Base-by-base conservation (phyloP, 2,329 filamentous ascomycete genomes). In the Pleurostoma richardsiae region DNA sequence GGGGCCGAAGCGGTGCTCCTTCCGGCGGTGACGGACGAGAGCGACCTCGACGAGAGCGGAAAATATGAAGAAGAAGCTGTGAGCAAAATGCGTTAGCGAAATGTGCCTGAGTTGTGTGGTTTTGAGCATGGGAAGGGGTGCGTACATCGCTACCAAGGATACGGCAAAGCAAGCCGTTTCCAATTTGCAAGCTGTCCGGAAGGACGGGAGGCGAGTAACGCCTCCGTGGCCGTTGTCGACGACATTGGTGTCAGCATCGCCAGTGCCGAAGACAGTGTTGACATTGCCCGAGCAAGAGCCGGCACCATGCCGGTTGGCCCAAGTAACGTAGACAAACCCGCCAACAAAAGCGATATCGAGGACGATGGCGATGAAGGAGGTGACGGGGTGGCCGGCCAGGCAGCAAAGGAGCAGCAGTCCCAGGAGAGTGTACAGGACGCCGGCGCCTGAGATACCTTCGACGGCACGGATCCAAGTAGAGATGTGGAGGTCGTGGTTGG, bases 301-400 rank as follows among this genome's bases (percentile, higher is more conserved):
- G 1, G 81, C 80, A 36, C 90, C 90, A 47, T 79, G 68, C 36
- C 86, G 79, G 49, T 88, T 91, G 52, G 88, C 75, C 42, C 85
- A 73, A 1, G 90, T 89, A 49, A 96, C 80, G 60, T 90, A 95
- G 60, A 95, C 80, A 72, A 94, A 94, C 49, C 75, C 82, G 39
- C 79, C 88, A 44, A 82, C 70, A 66, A 96, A 95, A 58, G 78
- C 78, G 45, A 94, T 57, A 59, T 96, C 89, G 42, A 96, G 73
- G 28, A 91, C 51, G 52, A 95, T 80, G 52, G 80, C 87, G 45
- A 94, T 53, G 59, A 85, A 75, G 4, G 87, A 86, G 49, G 90
- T 85, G 64, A 92, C 73, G 4, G 77, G 73, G 50, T 86, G 77
- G 29, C 90, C 90, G 33, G 87, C 89, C 5, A 95, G 69, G 61